Conservation (phyloP, 202 grass and related monocot genomes). For the Setaria italica region DNA sequence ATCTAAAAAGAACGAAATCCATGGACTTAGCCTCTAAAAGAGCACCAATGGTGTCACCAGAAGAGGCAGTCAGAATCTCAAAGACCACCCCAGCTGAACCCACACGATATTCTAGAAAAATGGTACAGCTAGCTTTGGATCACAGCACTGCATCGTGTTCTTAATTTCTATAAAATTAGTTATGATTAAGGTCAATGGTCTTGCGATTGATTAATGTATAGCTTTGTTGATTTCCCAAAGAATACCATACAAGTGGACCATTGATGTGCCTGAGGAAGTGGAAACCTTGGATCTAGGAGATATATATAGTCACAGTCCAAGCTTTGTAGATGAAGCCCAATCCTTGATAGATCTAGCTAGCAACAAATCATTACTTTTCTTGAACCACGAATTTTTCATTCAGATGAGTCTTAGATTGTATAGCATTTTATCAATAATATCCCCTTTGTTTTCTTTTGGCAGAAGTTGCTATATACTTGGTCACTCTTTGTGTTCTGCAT, state of each 20-base stretch:
- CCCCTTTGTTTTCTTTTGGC: not conserved
- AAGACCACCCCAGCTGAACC: slow-evolving; percentile 46
- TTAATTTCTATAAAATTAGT: slow-evolving; percentile 32
- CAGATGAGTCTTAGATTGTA: slow-evolving; percentile 28
- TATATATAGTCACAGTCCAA: slow-evolving; percentile 56
- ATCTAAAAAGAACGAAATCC: slow-evolving; percentile 63
- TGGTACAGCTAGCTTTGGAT: slow-evolving; percentile 57
- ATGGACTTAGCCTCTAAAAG: slow-evolving; percentile 29
- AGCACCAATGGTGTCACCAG: slow-evolving; percentile 42
- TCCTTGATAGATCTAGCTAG: slow-evolving; percentile 39
- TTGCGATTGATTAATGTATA: slow-evolving; percentile 43
- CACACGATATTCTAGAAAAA: slow-evolving; percentile 35
- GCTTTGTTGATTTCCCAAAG: slow-evolving; percentile 37
- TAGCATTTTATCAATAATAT: slow-evolving; percentile 4
- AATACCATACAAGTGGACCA: slow-evolving; percentile 42
- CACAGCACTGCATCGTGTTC: slow-evolving; percentile 26
- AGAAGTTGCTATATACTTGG: not conserved
- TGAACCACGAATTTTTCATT: not conserved
- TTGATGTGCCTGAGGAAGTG: slow-evolving; percentile 16
- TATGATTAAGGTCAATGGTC: slow-evolving; percentile 65
- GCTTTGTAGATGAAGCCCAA: slow-evolving; percentile 33
- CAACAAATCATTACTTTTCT: slow-evolving; percentile 25
- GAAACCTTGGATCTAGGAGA: slow-evolving; percentile 62
- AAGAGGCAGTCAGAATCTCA: slow-evolving; percentile 46
- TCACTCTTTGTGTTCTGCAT: not conserved